These are phyloP conservation scores for Neoarthrinium moseri DNA, from an alignment of 2,329 filamentous ascomycete genomes.

Conservation along the genomic window DNA sequence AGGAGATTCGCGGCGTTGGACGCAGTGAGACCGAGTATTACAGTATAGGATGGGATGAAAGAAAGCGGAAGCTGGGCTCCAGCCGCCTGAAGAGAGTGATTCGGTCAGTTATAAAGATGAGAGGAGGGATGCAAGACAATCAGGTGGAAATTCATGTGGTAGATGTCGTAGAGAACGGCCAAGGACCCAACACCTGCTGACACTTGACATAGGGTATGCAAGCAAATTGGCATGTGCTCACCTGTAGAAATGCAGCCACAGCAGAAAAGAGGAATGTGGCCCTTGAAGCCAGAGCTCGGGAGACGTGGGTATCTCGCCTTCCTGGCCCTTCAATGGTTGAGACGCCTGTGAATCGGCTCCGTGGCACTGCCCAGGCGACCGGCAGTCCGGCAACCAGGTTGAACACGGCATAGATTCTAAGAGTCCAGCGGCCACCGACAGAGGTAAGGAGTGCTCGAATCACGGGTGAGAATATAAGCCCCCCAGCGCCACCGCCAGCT, in stretches of 20 bases:
- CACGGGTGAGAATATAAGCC: constrained; percentile 38
- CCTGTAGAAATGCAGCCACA: constrained; percentile 37
- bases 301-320: constrained; percentile 34
- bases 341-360: constrained; percentile 33
- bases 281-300: constrained; percentile 32
- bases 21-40: constrained; percentile 39
- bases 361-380: constrained; percentile 36
- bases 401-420: constrained; percentile 36
- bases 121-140: constrained; percentile 12
- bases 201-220: too few relatives aligned
- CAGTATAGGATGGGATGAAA: constrained; percentile 46
- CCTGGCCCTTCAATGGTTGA: constrained; percentile 15
- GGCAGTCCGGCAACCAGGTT: constrained; percentile 36
- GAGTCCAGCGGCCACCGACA: constrained; percentile 42
- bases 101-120: constrained; percentile 8
- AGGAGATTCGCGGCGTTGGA: constrained; percentile 40
- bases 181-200: too few relatives aligned
- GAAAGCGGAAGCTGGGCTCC: constrained; percentile 45
- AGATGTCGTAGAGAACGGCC: too few relatives aligned
- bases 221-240: too few relatives aligned
- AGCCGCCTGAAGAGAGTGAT: constrained; percentile 33
- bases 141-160: too few relatives aligned
- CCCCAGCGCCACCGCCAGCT: constrained; percentile 40
- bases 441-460: constrained; percentile 37
- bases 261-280: constrained; percentile 40